Evolutionary conservation across 179 eudicot genomes (phyloP), one percentile per base, ranked within the genome.

Genomic region (Gypsophila paniculata): DNA sequence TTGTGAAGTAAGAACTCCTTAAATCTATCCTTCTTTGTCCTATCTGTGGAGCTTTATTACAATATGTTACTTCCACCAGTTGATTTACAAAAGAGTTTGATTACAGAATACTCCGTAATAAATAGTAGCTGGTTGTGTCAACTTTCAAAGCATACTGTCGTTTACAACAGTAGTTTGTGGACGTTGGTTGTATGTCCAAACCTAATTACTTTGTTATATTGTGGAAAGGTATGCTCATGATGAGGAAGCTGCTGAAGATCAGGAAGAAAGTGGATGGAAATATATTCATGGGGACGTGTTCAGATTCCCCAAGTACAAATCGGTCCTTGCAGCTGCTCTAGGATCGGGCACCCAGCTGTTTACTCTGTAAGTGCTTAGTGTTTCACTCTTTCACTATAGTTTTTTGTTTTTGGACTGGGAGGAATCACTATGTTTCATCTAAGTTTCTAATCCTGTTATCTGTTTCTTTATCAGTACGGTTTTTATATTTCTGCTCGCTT

Each of bases 181-280:
- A 55, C 42, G 9, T 61, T n/a, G 76, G 26, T 65, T 66, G 53
- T 52, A n/a, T 32, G 29, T 51, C 17, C 53, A 9, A 17, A 9
- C 22, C 14, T 5, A 21, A 29, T 15, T 29, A 14, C 19, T n/a
- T n/a, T 13, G 17, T 46, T 42, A 34, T 10, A 21, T 8, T 48
- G 53, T 9, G n/a, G 61, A 72, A 70, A 81, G 84, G 81, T 81
- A 81, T 67, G 76, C 79, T 46, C 84, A 77, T 70, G 84, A 81
- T 77, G 84, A 81, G 62, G 84, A 81, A 81, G 64, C 84, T 13
- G 84, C 79, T 23, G 84, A 77, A 72, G 84, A 81, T 51, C 81
- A 81, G 58, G 81, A 81, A 72, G 84, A 81, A 74, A 77, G 81
- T 49, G 84, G 84, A 2, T 81, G 84, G 84, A 81, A 81, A 74